These are phyloP conservation scores for Candida tetrigidarum DNA, from an alignment of 1,139 yeast genomes.

Conservation along the genomic window DNA sequence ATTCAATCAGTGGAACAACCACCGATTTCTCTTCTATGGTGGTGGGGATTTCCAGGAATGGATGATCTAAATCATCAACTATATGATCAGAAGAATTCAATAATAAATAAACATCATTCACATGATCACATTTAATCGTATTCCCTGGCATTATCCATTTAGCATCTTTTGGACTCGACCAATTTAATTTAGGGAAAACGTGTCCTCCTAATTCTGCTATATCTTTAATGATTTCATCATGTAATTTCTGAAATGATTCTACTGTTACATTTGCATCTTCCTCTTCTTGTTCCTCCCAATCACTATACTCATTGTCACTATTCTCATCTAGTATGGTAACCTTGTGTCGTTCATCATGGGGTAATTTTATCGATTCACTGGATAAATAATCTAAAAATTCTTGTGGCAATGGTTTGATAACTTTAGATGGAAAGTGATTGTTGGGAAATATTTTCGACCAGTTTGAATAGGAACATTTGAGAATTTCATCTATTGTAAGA, in stretches of 20 bases:
- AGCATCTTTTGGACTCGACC: conserved; percentile 98
- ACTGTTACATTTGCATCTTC: neutral
- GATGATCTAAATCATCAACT: conserved; percentile 78
- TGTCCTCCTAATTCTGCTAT: conserved; percentile 52
- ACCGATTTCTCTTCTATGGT: conserved; percentile 18
- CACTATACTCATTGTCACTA: conserved; percentile 71
- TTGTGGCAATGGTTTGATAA: conserved; percentile 68
- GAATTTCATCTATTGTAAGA: conserved; percentile 53
- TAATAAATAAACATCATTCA: conserved; percentile 76
- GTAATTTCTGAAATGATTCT: conserved; percentile 56
- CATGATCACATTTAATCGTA: conserved; percentile 67
- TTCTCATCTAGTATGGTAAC: conserved; percentile 30
- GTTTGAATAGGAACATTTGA: conserved; percentile 68
- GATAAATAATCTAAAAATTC: conserved; percentile 71
- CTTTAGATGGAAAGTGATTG: conserved; percentile 53
- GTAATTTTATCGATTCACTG: conserved; percentile 77
- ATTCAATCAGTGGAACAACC: conserved; percentile 24
- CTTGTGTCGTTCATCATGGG: conserved; percentile 37
- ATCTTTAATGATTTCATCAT: conserved; percentile 47
- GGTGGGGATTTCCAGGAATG: conserved; percentile 51
- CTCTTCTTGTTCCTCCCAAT: conserved; percentile 53
- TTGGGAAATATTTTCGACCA: conserved; percentile 69
- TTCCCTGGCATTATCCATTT: conserved; percentile 87
- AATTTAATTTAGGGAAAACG: conserved; percentile 87
- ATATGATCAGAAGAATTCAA: conserved; percentile 88